These are phyloP conservation scores for Mortierella sp. DNA, from an alignment of 371 early-diverging fungal species.

Conservation along the genomic window DNA sequence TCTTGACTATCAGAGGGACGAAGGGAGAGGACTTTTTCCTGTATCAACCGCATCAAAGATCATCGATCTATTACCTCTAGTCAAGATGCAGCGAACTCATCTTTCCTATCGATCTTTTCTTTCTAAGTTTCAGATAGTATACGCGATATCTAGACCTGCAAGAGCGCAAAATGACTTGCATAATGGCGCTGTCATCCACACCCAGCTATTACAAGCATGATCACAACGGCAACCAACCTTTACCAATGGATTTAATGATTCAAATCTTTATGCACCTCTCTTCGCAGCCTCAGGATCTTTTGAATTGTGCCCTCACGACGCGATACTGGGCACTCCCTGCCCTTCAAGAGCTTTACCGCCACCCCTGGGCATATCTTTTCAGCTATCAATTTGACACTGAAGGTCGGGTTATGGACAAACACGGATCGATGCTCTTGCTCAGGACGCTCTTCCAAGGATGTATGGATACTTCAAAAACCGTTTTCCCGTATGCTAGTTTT, in stretches of 20 bases:
- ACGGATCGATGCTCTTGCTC: conserved; percentile 47
- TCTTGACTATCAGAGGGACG: no score
- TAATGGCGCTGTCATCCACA: conserved; percentile 11
- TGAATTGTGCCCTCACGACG: conserved; percentile 45
- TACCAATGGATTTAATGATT: conserved; percentile 48
- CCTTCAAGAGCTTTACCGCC: conserved; percentile 53
- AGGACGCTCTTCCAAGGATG: conserved; percentile 52
- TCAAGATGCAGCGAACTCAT: background rate
- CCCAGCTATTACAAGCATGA: conserved; percentile 17
- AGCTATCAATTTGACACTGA: conserved; percentile 52
- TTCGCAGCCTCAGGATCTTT: conserved; percentile 37
- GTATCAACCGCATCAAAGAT: no score
- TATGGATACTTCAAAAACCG: conserved; percentile 33
- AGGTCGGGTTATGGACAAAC: conserved; percentile 48
- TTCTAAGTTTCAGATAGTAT: background rate
- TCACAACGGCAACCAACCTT: conserved; percentile 14
- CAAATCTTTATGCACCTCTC: conserved; percentile 50
- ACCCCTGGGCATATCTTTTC: conserved; percentile 53
- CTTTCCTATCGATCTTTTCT: background rate
- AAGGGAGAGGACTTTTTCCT: no score
- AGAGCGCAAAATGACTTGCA: background rate
- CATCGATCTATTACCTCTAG: no score
- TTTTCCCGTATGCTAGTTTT: conserved; percentile 47
- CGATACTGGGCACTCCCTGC: conserved; percentile 40
- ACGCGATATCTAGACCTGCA: background rate